phyloP scores from a whole-genome alignment of 495 filamentous ascomycete species.

The Podospora appendiculata region DNA sequence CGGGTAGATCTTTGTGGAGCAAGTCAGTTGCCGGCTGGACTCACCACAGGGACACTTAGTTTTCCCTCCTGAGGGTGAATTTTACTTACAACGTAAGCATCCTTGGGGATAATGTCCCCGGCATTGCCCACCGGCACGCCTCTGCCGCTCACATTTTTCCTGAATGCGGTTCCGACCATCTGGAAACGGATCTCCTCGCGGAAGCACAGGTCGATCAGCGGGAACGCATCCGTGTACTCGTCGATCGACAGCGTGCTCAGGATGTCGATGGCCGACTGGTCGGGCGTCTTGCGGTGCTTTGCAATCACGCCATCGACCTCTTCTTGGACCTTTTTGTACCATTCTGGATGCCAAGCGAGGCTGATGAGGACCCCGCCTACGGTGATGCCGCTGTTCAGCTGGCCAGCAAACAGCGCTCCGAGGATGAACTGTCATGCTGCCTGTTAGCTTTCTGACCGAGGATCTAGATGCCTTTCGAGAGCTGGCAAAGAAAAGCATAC shows the following conservation, averaged over 20 bases:
- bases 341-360: slow-evolving; percentile 30
- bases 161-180: slow-evolving; percentile 20
- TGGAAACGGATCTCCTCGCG: slow-evolving; percentile 36
- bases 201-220: slow-evolving; percentile 33
- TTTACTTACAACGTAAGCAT: slow-evolving; percentile 23
- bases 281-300: slow-evolving; percentile 21
- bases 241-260: slow-evolving; percentile 30
- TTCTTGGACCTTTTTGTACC: slow-evolving; percentile 27
- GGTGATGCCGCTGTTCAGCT: slow-evolving; percentile 38
- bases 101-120: slow-evolving; percentile 35
- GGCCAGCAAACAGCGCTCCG: slow-evolving; percentile 27
- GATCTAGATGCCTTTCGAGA: not conserved
- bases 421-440: slow-evolving; percentile 25
- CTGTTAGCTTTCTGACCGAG: not conserved
- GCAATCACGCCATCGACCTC: slow-evolving; percentile 32
- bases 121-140: slow-evolving; percentile 27
- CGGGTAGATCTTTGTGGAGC: not conserved
- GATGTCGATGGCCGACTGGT: slow-evolving; percentile 28
- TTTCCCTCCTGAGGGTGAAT: not conserved
- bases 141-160: slow-evolving; percentile 29
- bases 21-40: not conserved
- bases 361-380: slow-evolving; percentile 31
- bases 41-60: not conserved
- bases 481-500: not conserved
- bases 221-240: slow-evolving; percentile 41